phyloP scores from a whole-genome alignment of 2,329 filamentous ascomycete genomes.

The Pestalotiopsis sp. region DNA sequence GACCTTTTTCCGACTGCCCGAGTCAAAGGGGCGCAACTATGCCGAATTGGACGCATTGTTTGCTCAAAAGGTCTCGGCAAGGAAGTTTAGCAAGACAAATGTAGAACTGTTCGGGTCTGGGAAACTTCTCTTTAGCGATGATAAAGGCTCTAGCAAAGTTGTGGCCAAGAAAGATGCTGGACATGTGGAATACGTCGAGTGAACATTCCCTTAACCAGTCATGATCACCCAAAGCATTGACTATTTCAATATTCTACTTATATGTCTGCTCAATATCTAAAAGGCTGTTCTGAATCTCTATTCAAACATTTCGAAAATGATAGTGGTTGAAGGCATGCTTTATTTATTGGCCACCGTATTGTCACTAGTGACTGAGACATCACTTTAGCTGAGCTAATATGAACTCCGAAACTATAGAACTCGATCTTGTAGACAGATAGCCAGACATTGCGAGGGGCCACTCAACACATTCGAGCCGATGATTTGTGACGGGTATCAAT shows the following conservation, averaged over 20 bases:
- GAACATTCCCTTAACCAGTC: not conserved
- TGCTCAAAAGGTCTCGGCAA: slow-evolving; percentile 38
- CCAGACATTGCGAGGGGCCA: no score
- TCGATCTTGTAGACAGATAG: no score
- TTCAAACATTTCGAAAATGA: no score
- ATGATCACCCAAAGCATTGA: not conserved
- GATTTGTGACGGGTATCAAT: no score
- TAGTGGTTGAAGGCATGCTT: no score
- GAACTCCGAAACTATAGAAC: no score
- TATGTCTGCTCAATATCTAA: no score
- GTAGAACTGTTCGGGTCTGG: slow-evolving; percentile 28
- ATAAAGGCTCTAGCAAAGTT: not conserved
- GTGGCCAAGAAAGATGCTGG: not conserved
- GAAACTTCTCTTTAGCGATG: not conserved
- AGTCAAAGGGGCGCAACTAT: slow-evolving; percentile 52
- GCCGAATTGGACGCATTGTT: slow-evolving; percentile 59
- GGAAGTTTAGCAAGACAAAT: slow-evolving; percentile 34
- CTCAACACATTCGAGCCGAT: no score
- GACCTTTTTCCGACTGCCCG: slow-evolving; percentile 53
- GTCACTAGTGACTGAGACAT: no score
- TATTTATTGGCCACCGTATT: no score
- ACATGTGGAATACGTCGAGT: not conserved
- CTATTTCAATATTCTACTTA: not conserved
- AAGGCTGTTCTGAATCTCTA: no score
- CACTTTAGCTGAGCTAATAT: no score